Evolutionary conservation across 352 stramenopile species (phyloP).

Genomic region (Elongisporangium anandrum): DNA sequence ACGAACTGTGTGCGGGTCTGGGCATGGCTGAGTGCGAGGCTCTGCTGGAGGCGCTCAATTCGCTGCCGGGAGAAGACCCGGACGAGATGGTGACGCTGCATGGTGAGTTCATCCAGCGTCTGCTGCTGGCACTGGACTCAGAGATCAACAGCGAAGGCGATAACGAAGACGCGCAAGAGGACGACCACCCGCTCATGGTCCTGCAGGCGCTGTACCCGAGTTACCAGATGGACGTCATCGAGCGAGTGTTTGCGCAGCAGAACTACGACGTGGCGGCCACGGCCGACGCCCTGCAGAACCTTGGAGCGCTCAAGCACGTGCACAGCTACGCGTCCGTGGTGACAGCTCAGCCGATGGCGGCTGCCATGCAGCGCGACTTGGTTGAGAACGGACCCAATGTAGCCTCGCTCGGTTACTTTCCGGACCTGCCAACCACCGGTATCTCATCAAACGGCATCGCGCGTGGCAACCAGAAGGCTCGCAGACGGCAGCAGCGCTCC

Average conservation of each 20-base stretch:
- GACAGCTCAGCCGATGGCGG: conserved; percentile 16
- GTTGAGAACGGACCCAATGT: conserved; percentile 24
- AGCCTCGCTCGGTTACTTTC: conserved; percentile 51
- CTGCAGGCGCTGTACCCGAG: conserved; percentile 51
- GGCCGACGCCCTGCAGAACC: conserved; percentile 48
- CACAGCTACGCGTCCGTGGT: conserved; percentile 61
- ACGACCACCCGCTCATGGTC: conserved; percentile 44
- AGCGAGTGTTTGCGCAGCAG: conserved; percentile 56
- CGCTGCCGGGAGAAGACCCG: conserved; percentile 35
- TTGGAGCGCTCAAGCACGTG: conserved; percentile 42
- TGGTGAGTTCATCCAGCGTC: conserved; percentile 60
- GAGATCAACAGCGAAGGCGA: conserved; percentile 20
- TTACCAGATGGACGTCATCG: conserved; percentile 55
- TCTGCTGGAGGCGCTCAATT: conserved; percentile 44
- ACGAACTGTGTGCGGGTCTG: conserved; percentile 51
- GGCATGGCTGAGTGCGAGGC: conserved; percentile 40
- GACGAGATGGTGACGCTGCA: conserved; percentile 36
- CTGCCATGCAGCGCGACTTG: conserved; percentile 16
- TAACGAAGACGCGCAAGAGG: conserved; percentile 16
- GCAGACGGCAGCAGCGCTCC: conserved; percentile 17
- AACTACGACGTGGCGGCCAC: conserved; percentile 52
- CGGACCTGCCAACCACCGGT: conserved; percentile 20
- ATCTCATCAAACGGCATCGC: not conserved
- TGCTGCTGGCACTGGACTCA: conserved; percentile 56
- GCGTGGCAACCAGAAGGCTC: conserved; percentile 31